These are phyloP conservation scores for Geranomyces variabilis DNA, from an alignment of 192 early-diverging fungal genomes.

Conservation along the genomic window DNA sequence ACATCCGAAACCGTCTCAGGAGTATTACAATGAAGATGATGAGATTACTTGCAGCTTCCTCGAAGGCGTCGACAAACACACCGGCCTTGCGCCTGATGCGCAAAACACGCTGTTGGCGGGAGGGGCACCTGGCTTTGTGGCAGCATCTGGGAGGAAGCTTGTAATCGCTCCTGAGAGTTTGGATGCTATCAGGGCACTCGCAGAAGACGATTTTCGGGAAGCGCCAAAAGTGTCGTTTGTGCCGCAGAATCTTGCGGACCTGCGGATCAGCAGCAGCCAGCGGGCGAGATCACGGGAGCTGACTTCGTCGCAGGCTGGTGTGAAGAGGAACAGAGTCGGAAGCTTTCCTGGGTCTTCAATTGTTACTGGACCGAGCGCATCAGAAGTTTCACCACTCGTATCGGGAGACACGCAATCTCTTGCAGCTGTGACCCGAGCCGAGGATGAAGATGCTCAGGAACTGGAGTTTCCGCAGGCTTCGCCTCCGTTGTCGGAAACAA, in stretches of 20 bases:
- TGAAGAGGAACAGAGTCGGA: no score
- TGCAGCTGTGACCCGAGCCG: no score
- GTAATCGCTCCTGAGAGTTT: background rate
- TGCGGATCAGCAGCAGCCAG: conserved; percentile 4
- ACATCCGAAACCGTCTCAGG: background rate
- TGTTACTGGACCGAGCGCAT: no score
- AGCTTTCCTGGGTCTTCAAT: no score
- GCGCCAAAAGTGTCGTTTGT: background rate
- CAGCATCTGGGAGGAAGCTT: background rate
- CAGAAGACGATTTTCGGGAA: background rate
- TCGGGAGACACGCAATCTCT: no score
- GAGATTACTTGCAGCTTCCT: background rate
- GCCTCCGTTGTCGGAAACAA: no score
- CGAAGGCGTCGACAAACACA: background rate
- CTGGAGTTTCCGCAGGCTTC: no score
- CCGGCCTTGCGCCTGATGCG: background rate
- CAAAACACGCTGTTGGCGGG: background rate
- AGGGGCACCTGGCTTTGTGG: background rate
- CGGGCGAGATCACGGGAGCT: no score
- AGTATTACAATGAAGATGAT: background rate
- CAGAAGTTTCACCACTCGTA: no score
- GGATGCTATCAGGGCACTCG: background rate
- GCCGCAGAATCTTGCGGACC: background rate
- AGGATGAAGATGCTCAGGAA: no score
- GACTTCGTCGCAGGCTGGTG: no score